Conservation (phyloP, 805 yeast genomes). For the Saccharomycopsis javanensis region DNA sequence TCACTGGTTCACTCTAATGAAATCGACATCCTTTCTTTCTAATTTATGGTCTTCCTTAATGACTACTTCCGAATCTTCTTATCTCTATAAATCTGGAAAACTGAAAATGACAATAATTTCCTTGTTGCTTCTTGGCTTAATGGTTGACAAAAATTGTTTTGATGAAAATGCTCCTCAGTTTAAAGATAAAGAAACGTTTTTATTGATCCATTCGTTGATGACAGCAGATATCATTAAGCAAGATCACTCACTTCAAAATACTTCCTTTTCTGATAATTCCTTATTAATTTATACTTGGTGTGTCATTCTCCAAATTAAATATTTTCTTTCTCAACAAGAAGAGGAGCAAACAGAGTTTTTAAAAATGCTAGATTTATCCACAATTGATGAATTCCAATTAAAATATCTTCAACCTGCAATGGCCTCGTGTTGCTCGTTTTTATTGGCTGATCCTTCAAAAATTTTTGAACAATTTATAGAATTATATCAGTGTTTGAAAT, state of each 20-base stretch:
- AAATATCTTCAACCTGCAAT: neutral
- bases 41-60: conserved; percentile 15
- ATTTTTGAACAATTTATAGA: conserved; percentile 2
- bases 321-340: conserved; percentile 33
- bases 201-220: conserved; percentile 30
- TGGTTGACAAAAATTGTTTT: conserved; percentile 36
- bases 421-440: neutral
- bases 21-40: conserved; percentile 26
- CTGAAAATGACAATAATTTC: conserved; percentile 32
- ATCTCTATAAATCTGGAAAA: conserved; percentile 20
- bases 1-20: conserved; percentile 50
- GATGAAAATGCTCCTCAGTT: conserved; percentile 32
- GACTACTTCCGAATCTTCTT: conserved; percentile 20
- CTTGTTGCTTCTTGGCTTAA: conserved; percentile 47
- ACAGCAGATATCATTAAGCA: neutral
- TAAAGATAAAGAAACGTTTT: conserved; percentile 32
- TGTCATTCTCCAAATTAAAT: conserved; percentile 44
- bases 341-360: conserved; percentile 1
- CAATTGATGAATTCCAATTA: neutral
- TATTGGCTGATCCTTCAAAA: neutral
- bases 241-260: neutral
- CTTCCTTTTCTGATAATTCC: conserved; percentile 30
- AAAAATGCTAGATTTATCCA: neutral
- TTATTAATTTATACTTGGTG: conserved; percentile 60
- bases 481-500: conserved; percentile 1